Evolutionary conservation across 257 asterid genomes (phyloP), one percentile per base, ranked within the genome.

Genomic region (Solanum appendiculatum): DNA sequence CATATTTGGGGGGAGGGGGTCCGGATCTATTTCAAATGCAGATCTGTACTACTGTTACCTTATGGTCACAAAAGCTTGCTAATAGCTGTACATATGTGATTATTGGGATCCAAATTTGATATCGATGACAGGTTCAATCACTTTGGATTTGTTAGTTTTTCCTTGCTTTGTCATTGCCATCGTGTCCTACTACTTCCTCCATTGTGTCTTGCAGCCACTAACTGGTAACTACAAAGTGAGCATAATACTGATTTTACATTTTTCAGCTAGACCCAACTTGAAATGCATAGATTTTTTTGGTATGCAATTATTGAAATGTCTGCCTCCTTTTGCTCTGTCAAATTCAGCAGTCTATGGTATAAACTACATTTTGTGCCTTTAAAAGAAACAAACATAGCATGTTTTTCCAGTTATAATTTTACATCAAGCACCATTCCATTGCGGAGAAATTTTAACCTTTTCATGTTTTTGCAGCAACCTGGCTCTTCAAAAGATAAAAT

Each of bases 401-500:
- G 12, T 39, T n/a, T 37, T 39, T 74, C 20, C 51, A 39, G 83
- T 40, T n/a, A 6, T 7, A 39, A 39, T 3, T n/a, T 37, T 75
- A 75, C 83, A 75, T 75, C 83, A 75, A 75, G 56, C 23, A 39
- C 7, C 83, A 39, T 12, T n/a, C 21, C 58, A 75, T 75, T 75
- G 83, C 7, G 10, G 9, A 31, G 31, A 42, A 7, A 23, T n/a
- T 39, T 74, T 74, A 23, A 39, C 5, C 7, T 12, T 69, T 75
- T 75, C 18, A 48, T 40, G 5, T 74, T 74, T 74, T 75, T 13
- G 56, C 82, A 40, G 34, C 56, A 75, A 75, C 99, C 99, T 6
- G 90, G 92, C 91, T 91, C 94, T 78, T 77, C 93, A 58, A 96
- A 93, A 89, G 96, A 95, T 88, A 96, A 94, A 92, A 73, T 94